phyloP scores from a whole-genome alignment of 192 early-diverging fungal genomes.

The Coemansia sp. region DNA sequence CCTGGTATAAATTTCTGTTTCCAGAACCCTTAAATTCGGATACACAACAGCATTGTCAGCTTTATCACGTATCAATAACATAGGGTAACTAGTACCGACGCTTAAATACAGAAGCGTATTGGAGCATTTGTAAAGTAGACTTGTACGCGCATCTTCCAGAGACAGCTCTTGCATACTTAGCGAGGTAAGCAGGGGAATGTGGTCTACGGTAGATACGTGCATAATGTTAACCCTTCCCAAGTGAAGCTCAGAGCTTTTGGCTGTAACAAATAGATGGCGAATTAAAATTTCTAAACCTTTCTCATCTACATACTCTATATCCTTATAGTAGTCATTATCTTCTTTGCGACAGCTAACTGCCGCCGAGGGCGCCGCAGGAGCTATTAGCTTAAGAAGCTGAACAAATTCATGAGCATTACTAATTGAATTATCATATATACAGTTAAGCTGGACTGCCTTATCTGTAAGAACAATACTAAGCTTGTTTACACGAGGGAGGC shows the following conservation, averaged over 20 bases:
- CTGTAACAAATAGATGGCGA: neutral
- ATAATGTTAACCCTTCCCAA: neutral
- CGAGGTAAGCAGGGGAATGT: neutral
- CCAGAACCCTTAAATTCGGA: slow-evolving; percentile 3
- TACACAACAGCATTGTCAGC: slow-evolving; percentile 1
- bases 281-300: neutral
- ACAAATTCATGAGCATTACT: neutral
- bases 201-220: neutral
- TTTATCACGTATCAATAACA: neutral
- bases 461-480: neutral
- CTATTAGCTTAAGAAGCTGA: neutral
- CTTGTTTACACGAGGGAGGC: neutral
- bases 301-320: neutral
- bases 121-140: neutral
- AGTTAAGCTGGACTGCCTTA: neutral
- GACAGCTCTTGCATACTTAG: neutral
- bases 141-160: neutral
- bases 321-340: neutral
- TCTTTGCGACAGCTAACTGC: neutral
- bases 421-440: neutral
- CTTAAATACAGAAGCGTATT: neutral
- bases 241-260: neutral
- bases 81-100: neutral
- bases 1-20: too few relatives aligned
- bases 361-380: neutral